Conservation (phyloP, 2,329 filamentous ascomycete genomes). For the Cercospora sp. region DNA sequence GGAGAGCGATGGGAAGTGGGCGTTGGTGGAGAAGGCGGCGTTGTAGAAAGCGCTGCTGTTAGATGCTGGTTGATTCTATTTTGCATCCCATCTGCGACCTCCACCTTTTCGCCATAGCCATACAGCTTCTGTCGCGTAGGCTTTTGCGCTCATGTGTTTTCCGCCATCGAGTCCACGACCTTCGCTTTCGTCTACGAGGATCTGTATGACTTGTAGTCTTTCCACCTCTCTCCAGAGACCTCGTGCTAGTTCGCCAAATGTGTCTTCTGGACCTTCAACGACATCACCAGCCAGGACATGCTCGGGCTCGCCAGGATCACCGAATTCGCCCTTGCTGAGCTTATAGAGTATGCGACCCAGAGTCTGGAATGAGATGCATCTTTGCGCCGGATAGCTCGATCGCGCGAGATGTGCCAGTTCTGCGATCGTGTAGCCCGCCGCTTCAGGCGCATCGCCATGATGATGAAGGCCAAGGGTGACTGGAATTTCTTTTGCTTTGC, state of each 20-base stretch:
- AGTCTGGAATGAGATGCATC: conserved; percentile 89
- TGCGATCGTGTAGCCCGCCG: conserved; percentile 88
- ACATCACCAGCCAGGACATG: conserved; percentile 13
- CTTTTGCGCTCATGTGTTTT: conserved; percentile 72
- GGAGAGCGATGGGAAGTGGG: conserved; percentile 41
- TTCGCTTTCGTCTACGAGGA: conserved; percentile 72
- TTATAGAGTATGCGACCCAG: conserved; percentile 82
- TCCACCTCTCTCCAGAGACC: conserved; percentile 83
- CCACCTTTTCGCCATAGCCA: conserved; percentile 82
- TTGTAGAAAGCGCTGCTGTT: conserved; percentile 8
- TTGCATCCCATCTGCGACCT: conserved; percentile 58
- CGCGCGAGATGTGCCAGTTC: conserved; percentile 80
- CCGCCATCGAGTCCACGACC: conserved; percentile 58
- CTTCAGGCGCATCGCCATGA: conserved; percentile 87
- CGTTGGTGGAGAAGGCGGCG: conserved; percentile 25
- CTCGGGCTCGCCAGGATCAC: conserved; percentile 50
- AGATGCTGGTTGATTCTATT: neutral
- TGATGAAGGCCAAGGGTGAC: conserved; percentile 83
- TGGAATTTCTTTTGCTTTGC: conserved; percentile 71
- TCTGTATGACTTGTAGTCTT: conserved; percentile 73
- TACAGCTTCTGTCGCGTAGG: conserved; percentile 83
- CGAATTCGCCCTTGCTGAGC: conserved; percentile 72
- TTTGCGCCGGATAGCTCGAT: conserved; percentile 79
- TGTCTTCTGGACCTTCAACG: conserved; percentile 49
- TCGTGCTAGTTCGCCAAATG: conserved; percentile 56